phyloP scores from a whole-genome alignment of 139 green algal genomes.

The Coelastrella sp. region DNA sequence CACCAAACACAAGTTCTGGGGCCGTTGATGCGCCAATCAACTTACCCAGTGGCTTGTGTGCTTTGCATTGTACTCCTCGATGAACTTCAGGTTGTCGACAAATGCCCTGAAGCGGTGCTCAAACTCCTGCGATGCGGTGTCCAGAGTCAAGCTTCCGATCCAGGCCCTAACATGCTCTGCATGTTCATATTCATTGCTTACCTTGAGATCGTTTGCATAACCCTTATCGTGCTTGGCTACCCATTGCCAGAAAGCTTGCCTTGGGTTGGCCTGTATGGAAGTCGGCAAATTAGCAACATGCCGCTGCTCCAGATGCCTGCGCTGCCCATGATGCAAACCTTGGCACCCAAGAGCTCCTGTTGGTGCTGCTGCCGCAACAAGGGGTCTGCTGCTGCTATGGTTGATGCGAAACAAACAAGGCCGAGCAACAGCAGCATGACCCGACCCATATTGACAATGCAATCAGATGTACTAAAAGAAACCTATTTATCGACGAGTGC shows the following conservation, averaged over 20 bases:
- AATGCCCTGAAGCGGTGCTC: constrained; percentile 77
- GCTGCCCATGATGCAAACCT: background rate
- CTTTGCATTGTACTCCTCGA: constrained; percentile 80
- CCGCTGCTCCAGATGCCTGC: too few relatives aligned
- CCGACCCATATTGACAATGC: background rate
- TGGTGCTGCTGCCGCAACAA: constrained; percentile 22
- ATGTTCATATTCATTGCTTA: background rate
- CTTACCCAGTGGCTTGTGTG: constrained; percentile 60
- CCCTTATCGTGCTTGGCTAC: constrained; percentile 54
- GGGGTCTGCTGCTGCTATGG: constrained; percentile 21
- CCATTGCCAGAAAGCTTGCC: constrained; percentile 42
- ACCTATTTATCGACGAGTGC: too few relatives aligned
- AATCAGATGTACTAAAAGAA: background rate
- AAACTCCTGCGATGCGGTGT: constrained; percentile 56
- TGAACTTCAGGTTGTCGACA: constrained; percentile 84
- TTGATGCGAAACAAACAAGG: background rate
- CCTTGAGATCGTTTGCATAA: constrained; percentile 53
- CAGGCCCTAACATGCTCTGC: background rate
- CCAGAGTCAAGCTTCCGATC: constrained; percentile 3
- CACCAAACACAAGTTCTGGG: background rate
- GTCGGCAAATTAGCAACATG: background rate
- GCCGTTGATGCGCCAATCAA: background rate
- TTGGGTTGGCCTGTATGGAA: constrained; percentile 50
- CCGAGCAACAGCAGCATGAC: background rate
- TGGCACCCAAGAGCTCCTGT: constrained; percentile 38